Conservation (phyloP, 306 rosid species). For the Vicia sativa region DNA sequence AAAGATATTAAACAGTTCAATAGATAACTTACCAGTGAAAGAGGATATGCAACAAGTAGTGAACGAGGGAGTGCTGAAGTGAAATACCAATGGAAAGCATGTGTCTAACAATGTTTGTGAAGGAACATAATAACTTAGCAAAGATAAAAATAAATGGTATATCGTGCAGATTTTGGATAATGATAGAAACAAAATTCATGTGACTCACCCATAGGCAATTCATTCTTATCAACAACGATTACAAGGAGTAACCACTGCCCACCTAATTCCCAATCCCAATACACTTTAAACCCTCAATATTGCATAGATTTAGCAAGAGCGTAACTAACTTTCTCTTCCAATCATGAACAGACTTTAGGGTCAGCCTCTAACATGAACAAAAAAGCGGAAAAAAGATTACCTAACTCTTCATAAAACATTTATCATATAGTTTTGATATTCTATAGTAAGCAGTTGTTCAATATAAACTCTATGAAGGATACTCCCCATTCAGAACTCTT, state of each 20-base stretch:
- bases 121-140: conserved; percentile 49
- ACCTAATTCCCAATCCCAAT: conserved; percentile 15
- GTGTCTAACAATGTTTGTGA: conserved; percentile 63
- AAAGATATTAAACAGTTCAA: conserved; percentile 26
- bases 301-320: conserved; percentile 15
- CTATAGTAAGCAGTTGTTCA: conserved; percentile 7
- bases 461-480: conserved; percentile 52
- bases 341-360: neutral
- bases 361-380: conserved; percentile 12
- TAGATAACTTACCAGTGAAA: conserved; percentile 66
- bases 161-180: too few relatives aligned
- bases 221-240: conserved; percentile 9
- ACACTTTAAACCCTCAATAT: conserved; percentile 5
- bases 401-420: neutral
- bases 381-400: neutral
- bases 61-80: conserved; percentile 91
- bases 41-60: conserved; percentile 92
- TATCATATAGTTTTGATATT: conserved; percentile 17
- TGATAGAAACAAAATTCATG: too few relatives aligned
- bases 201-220: neutral
- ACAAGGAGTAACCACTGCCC: conserved; percentile 10
- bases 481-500: conserved; percentile 98
- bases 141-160: conserved; percentile 12
- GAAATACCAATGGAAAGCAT: conserved; percentile 89
- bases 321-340: neutral